Conservation (phyloP, 306 rosid species). For the Rosa lucieae region DNA sequence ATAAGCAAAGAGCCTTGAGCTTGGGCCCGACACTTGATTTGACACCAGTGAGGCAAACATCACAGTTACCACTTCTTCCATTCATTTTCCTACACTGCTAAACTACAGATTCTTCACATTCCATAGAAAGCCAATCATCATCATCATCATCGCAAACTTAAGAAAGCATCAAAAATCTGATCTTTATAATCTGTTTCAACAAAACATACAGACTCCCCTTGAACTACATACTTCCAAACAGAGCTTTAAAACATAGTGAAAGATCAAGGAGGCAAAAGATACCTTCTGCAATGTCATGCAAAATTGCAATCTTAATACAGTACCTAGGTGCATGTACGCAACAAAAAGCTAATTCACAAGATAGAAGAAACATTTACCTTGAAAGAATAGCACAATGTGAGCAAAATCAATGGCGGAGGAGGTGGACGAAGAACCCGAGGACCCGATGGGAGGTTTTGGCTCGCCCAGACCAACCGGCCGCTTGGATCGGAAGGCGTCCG, state of each 20-base stretch:
- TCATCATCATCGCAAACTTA: background rate
- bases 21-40: background rate
- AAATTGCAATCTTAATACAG: slow-evolving; percentile 86
- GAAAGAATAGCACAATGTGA: slow-evolving; percentile 75
- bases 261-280: slow-evolving; percentile 25
- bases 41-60: background rate
- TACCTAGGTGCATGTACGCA: slow-evolving; percentile 27
- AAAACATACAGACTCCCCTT: background rate
- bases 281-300: slow-evolving; percentile 98
- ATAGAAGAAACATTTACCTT: slow-evolving; percentile 39
- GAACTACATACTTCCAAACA: background rate
- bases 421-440: slow-evolving; percentile 35
- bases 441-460: slow-evolving; percentile 36
- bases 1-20: background rate
- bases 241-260: background rate
- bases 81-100: background rate
- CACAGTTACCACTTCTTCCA: background rate
- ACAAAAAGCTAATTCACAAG: too few relatives aligned
- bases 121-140: background rate
- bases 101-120: background rate
- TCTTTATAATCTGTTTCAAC: background rate
- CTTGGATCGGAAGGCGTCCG: slow-evolving; percentile 27
- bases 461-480: slow-evolving; percentile 28
- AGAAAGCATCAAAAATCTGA: background rate
- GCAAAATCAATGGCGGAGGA: slow-evolving; percentile 72